Evolutionary conservation across 306 rosid species (phyloP).

Genomic region (Carpinus viminea): DNA sequence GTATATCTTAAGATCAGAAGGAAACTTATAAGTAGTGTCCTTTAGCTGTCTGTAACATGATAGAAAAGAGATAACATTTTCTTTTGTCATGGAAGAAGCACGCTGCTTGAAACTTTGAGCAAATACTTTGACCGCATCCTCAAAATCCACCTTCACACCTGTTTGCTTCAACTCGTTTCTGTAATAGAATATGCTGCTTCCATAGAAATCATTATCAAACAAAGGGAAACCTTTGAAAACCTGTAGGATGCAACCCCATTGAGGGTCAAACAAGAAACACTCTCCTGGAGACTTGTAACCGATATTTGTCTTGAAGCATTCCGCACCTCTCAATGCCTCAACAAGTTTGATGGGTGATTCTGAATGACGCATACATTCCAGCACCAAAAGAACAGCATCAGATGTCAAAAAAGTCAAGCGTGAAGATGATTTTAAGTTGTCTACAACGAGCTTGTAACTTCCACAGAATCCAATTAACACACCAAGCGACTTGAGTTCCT

Average conservation of each 20-base stretch:
- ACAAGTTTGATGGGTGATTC: slow-evolving; percentile 20
- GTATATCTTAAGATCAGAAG: slow-evolving; percentile 26
- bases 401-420: slow-evolving; percentile 30
- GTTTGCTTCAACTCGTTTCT: slow-evolving; percentile 34
- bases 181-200: slow-evolving; percentile 28
- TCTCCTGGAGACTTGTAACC: slow-evolving; percentile 54
- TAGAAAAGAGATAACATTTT: slow-evolving; percentile 48
- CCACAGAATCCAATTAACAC: slow-evolving; percentile 42
- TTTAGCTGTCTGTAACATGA: slow-evolving; percentile 42
- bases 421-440: slow-evolving; percentile 50
- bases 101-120: slow-evolving; percentile 35
- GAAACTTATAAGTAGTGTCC: slow-evolving; percentile 25
- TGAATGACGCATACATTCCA: slow-evolving; percentile 33
- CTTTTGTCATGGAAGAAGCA: slow-evolving; percentile 40
- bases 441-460: slow-evolving; percentile 41
- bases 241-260: slow-evolving; percentile 65
- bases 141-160: slow-evolving; percentile 63
- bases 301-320: slow-evolving; percentile 56
- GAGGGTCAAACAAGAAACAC: slow-evolving; percentile 51
- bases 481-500: slow-evolving; percentile 63
- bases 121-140: slow-evolving; percentile 43
- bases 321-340: slow-evolving; percentile 21
- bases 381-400: slow-evolving; percentile 47
- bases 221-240: slow-evolving; percentile 52
- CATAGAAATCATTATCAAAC: slow-evolving; percentile 53